phyloP scores from a whole-genome alignment of 306 rosid genomes.

The Amphicarpaea edgeworthii region DNA sequence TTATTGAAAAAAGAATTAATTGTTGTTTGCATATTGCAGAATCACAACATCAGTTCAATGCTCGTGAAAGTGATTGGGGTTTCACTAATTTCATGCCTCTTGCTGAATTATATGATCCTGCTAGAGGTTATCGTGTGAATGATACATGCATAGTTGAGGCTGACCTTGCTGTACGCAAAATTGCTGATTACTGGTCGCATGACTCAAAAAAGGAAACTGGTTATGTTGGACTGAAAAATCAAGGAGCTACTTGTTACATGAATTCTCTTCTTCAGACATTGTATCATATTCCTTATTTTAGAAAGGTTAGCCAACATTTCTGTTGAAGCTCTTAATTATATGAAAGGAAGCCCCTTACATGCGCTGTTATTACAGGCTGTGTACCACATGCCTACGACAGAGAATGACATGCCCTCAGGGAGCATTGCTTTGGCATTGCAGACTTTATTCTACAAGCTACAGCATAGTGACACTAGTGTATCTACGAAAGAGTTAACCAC shows the following conservation, averaged over 20 bases:
- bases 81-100: slow-evolving; percentile 17
- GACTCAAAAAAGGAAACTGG: slow-evolving; percentile 27
- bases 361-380: not conserved
- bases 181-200: slow-evolving; percentile 10
- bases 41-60: slow-evolving; percentile 5
- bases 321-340: not conserved
- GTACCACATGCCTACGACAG: slow-evolving; percentile 11
- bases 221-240: slow-evolving; percentile 8
- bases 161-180: slow-evolving; percentile 7
- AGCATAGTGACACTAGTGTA: not conserved
- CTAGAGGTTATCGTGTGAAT: not conserved
- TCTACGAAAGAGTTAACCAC: slow-evolving; percentile 2
- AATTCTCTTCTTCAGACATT: slow-evolving; percentile 24
- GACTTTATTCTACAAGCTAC: slow-evolving; percentile 6
- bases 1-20: not conserved
- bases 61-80: slow-evolving; percentile 10
- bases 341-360: not conserved
- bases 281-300: slow-evolving; percentile 14
- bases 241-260: slow-evolving; percentile 30
- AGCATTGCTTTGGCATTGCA: slow-evolving; percentile 19
- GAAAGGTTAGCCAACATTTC: not conserved
- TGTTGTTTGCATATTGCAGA: not conserved
- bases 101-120: not conserved
- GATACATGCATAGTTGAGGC: slow-evolving; percentile 17
- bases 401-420: slow-evolving; percentile 6